Conservation (phyloP, 1,284 basidiomycete species). For the Chalciporus sp. region DNA sequence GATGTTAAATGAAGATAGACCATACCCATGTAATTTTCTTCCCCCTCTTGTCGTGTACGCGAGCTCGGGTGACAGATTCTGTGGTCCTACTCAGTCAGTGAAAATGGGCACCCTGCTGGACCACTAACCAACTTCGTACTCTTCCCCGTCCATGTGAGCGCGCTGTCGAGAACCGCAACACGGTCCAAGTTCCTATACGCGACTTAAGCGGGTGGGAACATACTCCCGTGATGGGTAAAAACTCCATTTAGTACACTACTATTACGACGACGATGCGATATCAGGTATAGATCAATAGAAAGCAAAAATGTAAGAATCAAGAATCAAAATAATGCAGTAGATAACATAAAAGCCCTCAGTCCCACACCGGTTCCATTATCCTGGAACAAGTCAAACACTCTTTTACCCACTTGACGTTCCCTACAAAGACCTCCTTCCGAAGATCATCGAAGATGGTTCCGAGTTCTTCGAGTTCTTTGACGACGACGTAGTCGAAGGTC, state of each 20-base stretch:
- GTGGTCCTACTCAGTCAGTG: conserved; percentile 4
- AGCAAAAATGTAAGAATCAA: background rate
- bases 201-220: conserved; percentile 11
- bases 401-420: conserved; percentile 77
- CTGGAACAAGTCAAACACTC: conserved; percentile 65
- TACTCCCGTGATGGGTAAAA: conserved; percentile 18
- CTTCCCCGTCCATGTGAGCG: conserved; percentile 35
- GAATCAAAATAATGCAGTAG: conserved; percentile 10
- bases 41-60: conserved; percentile 45
- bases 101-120: background rate
- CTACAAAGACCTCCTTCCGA: conserved; percentile 38
- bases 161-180: conserved; percentile 25
- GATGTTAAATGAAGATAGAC: conserved; percentile 2
- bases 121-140: conserved; percentile 73
- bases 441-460: conserved; percentile 27
- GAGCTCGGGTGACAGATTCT: conserved; percentile 60
- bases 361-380: conserved; percentile 14
- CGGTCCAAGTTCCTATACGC: background rate
- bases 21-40: conserved; percentile 50
- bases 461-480: conserved; percentile 49
- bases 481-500: conserved; percentile 67
- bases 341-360: conserved; percentile 14
- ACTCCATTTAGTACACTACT: conserved; percentile 7
- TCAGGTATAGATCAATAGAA: conserved; percentile 5
- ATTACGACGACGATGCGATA: conserved; percentile 10